phyloP scores from a whole-genome alignment of 2,329 filamentous ascomycete genomes.

The Biscogniauxia mediterranea region DNA sequence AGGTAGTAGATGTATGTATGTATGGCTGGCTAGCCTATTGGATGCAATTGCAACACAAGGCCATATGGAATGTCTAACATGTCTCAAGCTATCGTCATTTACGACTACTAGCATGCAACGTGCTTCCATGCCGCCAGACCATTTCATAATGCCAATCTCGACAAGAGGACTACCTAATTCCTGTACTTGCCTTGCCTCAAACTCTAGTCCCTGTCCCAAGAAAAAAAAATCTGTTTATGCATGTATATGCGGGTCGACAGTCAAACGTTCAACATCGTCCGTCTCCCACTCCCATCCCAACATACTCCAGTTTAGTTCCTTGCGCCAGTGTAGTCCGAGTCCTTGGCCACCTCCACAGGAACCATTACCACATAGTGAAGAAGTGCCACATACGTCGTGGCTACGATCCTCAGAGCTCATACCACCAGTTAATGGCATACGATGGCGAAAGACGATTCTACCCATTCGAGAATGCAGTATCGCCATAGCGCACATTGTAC shows the following conservation, averaged over 20 bases:
- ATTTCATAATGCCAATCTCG: constrained; percentile 30
- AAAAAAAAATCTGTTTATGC: constrained; percentile 40
- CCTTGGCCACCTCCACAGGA: constrained; percentile 52
- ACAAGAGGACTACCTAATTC: constrained; percentile 52
- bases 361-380: constrained; percentile 30
- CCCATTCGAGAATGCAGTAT: constrained; percentile 92
- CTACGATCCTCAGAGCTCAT: constrained; percentile 73
- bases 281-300: constrained; percentile 75
- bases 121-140: constrained; percentile 9
- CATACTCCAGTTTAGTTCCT: constrained; percentile 84
- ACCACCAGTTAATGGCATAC: constrained; percentile 79
- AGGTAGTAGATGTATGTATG: too few relatives aligned
- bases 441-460: constrained; percentile 74
- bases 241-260: constrained; percentile 49
- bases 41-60: background rate
- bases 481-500: constrained; percentile 95
- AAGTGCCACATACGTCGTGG: constrained; percentile 36
- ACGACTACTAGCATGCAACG: constrained; percentile 1
- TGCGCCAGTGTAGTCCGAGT: constrained; percentile 68
- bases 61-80: constrained; percentile 4
- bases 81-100: constrained; percentile 3
- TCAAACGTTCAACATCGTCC: constrained; percentile 37
- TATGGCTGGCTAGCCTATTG: background rate
- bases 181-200: constrained; percentile 42
- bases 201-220: constrained; percentile 31